These are phyloP conservation scores for Entomortierella lignicola DNA, from an alignment of 192 early-diverging fungal genomes.

Conservation along the genomic window DNA sequence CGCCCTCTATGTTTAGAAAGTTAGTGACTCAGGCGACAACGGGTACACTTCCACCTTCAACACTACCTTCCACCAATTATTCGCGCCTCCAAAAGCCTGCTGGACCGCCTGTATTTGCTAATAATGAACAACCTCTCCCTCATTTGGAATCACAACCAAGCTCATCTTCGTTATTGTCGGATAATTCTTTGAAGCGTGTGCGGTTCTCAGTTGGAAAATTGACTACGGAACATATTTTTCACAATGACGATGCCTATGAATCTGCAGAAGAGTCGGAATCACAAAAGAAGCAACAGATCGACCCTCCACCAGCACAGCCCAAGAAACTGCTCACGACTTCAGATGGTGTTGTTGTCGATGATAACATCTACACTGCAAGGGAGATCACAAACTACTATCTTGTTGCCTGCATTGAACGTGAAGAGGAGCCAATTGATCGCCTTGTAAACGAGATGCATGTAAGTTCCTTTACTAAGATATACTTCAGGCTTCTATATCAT, in stretches of 20 bases:
- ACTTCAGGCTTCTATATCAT: neutral
- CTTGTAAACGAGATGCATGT: constrained; percentile 42
- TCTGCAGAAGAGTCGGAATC: constrained; percentile 49
- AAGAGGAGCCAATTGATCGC: constrained; percentile 55
- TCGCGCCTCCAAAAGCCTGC: neutral
- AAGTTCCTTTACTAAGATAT: neutral
- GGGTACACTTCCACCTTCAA: constrained; percentile 21
- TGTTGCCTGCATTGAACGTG: constrained; percentile 53
- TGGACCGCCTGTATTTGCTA: constrained; percentile 39
- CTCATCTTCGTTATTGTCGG: constrained; percentile 25
- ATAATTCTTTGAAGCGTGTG: constrained; percentile 61
- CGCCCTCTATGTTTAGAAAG: constrained; percentile 45
- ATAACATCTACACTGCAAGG: constrained; percentile 54
- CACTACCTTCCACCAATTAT: neutral
- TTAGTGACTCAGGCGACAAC: constrained; percentile 44
- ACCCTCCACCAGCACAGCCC: constrained; percentile 7
- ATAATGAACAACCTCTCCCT: constrained; percentile 22
- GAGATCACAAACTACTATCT: constrained; percentile 59
- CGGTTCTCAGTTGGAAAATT: constrained; percentile 65
- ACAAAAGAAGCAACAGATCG: constrained; percentile 4
- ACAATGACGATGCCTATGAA: constrained; percentile 55
- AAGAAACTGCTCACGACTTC: constrained; percentile 26
- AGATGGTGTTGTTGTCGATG: constrained; percentile 38
- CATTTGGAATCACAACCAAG: constrained; percentile 17
- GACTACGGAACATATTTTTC: constrained; percentile 61